Percentiles rank a stretch among this genome's conserved stretches.
Evolutionary conservation across 306 rosid species (phyloP).

Genomic region (Gillenia trifoliata): DNA sequence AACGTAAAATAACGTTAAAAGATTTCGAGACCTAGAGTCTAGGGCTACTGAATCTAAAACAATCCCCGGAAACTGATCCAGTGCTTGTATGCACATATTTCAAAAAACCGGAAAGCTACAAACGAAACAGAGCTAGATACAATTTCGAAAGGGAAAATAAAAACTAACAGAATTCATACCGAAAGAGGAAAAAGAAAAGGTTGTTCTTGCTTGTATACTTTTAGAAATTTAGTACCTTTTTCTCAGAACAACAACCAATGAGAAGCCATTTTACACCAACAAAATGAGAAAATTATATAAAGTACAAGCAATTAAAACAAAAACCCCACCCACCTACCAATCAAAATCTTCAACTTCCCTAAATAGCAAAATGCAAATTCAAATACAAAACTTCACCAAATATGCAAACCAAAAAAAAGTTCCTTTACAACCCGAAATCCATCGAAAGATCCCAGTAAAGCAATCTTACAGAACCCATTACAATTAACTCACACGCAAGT

Average conservation of each 20-base stretch:
- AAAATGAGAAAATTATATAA: not conserved
- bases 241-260: conserved; percentile 4
- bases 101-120: not conserved
- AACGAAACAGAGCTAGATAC: not conserved
- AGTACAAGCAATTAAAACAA: not conserved
- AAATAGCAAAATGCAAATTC: not conserved
- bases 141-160: not conserved
- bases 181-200: too few species aligned
- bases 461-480: not conserved
- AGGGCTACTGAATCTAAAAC: not conserved
- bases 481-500: not conserved
- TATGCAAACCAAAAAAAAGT: conserved; percentile 1
- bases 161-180: not conserved
- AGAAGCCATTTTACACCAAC: not conserved
- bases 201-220: not conserved
- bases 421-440: not conserved
- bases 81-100: not conserved
- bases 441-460: not conserved
- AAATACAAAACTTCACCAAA: conserved; percentile 5
- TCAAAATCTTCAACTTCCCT: not conserved
- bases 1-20: not conserved
- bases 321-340: not conserved
- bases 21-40: not conserved
- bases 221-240: not conserved
- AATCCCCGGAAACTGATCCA: not conserved